Conservation (phyloP, 306 rosid genomes). For the Vigna radiata region DNA sequence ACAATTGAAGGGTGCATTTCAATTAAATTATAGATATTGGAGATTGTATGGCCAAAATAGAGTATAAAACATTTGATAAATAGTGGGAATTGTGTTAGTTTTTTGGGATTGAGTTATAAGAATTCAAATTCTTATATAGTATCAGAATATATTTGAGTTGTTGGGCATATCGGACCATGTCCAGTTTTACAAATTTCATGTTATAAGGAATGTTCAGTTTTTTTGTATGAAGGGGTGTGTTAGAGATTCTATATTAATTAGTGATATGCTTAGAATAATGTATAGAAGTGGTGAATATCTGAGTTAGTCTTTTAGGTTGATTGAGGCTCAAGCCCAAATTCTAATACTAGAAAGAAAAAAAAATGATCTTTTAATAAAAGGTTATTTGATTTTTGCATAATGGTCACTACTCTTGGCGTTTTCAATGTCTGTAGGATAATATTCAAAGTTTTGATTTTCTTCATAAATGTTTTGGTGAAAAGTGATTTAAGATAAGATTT, state of each 20-base stretch:
- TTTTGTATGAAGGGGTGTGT: background rate
- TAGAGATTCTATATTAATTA: background rate
- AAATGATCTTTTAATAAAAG: background rate
- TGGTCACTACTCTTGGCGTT: slow-evolving; percentile 34
- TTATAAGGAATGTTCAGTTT: background rate
- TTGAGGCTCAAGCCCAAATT: background rate
- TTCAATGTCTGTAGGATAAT: slow-evolving; percentile 23
- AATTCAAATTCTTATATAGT: background rate
- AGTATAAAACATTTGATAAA: background rate
- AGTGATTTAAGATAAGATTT: slow-evolving; percentile 16
- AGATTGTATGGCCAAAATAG: background rate
- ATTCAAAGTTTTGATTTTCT: background rate
- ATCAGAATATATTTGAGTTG: background rate
- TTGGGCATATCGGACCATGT: background rate
- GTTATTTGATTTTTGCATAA: slow-evolving; percentile 6
- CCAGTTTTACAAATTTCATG: background rate
- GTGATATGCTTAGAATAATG: background rate
- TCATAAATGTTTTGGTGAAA: background rate
- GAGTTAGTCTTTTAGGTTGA: background rate
- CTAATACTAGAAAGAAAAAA: background rate
- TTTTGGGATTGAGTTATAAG: background rate
- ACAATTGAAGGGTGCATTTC: background rate
- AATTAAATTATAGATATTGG: background rate
- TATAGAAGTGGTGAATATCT: background rate
- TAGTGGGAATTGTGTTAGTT: background rate